Evolutionary conservation across 169 alveolate genomes (phyloP), one percentile per base, ranked within the genome.

Genomic region (Eimeria brunetti): DNA sequence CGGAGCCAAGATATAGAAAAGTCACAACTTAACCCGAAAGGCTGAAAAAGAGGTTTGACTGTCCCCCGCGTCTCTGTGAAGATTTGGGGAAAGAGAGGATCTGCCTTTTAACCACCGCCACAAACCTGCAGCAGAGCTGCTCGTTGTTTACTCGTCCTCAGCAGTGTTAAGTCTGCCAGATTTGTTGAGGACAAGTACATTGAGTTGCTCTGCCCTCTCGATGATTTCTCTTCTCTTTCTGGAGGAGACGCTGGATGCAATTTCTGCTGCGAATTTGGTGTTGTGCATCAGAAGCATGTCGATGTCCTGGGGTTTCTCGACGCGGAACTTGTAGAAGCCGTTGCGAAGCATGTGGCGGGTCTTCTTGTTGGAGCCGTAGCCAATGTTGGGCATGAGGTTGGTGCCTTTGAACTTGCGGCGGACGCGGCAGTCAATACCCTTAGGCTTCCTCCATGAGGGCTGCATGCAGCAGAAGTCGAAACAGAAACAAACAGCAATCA

Each of bases 341-440:
- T 98, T 98, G 94, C 99, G 99, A 93, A 99, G 98, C 98, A 98
- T 97, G 97, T 98, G 96, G 91, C 98, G 97, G 88, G 99, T 98
- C 98, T 97, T 98, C 97, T 98, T 98, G 98, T 98, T 98, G 83
- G 99, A 98, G 75, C 99, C 99, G 96, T 99, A 99, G 60, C 99
- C 99, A 96, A 99, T 98, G 97, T 98, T 98, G 94, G 99, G 99
- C 98, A 98, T 98, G 64, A 97, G 97, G 93, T 97, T 98, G 89
- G 98, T 98, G 93, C 99, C 99, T 97, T 97, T 98, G 98, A 98
- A 99, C 96, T 98, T 97, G 88, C 99, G 98, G 95, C 99, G 98
- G 69, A 98, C 99, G 85, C 99, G 98, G 84, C 99, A 98, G 96
- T 99, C 99, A 81, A 99, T 99, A 97, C 99, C 99, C 97, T 98